Evolutionary conservation across 1,284 basidiomycete species (phyloP), one percentile per base, ranked within the genome.

Genomic region (Malassezia brasiliensis): DNA sequence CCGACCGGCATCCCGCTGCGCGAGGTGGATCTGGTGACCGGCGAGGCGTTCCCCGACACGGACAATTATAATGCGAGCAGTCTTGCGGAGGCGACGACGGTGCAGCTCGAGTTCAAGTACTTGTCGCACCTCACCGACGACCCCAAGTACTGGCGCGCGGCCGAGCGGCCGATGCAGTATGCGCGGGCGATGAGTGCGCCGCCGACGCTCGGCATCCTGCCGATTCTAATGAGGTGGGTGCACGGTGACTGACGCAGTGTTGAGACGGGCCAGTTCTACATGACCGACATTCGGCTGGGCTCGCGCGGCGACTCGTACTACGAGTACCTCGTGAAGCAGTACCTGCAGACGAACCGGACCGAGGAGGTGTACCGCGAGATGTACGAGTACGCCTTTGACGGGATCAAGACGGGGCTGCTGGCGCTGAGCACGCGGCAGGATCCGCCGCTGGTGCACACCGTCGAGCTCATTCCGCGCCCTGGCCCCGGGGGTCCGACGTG

Each of bases 241-340:
- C 6, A 12, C 6, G 6, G 12, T 3, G 7, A 20, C 40, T 42
- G 40, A 80, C 94, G 15, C 78, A 81, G 61, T 48, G 57, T 84
- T 0, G 69, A 82, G 17, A 80, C 78, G 34, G 90, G 88, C 7
- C 78, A 79, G 40, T 93, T 88, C 66, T 78, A 83, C 32, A 56
- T 82, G 10, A 84, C 85, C 19, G 83, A 86, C 36, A 87, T 96
- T 59, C 83, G 91, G 9, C 80, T 96, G 14, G 91, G 91, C 9
- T 91, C 89, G 15, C 81, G 91, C 30, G 91, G 87, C 20, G 91
- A 96, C 76, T 91, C 88, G 5, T 96, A 86, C 77, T 96, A 94
- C 74, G 91, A 96, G 76, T 93, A 93, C 69, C 79, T 94, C 47
- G 66, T 75, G 53, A 78, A 78, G 67, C 78, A 79, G 65, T 80